phyloP scores from a whole-genome alignment of 768 basidiomycete genomes.

The Podaxis sp. region DNA sequence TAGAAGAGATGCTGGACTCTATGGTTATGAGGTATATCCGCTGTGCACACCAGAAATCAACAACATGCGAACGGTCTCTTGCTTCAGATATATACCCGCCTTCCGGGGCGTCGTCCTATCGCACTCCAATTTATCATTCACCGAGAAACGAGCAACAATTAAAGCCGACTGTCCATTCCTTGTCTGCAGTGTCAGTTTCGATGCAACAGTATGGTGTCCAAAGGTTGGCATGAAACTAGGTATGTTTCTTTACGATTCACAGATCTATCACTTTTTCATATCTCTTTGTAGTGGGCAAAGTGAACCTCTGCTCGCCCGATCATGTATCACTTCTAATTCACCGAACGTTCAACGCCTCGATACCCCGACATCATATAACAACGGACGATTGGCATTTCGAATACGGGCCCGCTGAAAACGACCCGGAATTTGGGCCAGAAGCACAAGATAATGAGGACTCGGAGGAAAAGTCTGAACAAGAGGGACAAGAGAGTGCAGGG shows the following conservation, averaged over 20 bases:
- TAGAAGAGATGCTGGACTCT: constrained; percentile 87
- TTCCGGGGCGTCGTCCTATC: constrained; percentile 84
- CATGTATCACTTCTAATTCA: constrained; percentile 89
- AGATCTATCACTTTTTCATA: constrained; percentile 6
- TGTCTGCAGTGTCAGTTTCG: constrained; percentile 71
- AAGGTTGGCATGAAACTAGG: constrained; percentile 77
- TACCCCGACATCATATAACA: constrained; percentile 90
- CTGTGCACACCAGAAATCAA: neutral
- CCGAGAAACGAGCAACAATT: constrained; percentile 61
- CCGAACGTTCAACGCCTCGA: constrained; percentile 92
- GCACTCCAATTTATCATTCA: constrained; percentile 75
- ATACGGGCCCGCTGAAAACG: constrained; percentile 78
- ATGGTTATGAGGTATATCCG: constrained; percentile 87
- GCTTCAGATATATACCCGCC: constrained; percentile 81
- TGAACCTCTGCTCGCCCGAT: constrained; percentile 88
- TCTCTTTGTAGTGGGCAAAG: constrained; percentile 62
- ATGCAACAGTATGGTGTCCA: constrained; percentile 89
- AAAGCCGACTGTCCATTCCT: constrained; percentile 85
- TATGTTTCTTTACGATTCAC: constrained; percentile 31
- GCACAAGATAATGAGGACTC: constrained; percentile 26
- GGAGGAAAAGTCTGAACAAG: constrained; percentile 22
- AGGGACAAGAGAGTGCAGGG: constrained; percentile 50
- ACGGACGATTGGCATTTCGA: constrained; percentile 81
- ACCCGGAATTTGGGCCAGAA: constrained; percentile 62
- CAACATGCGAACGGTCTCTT: neutral